Evolutionary conservation across 2,329 filamentous ascomycete species (phyloP), one percentile per base, ranked within the genome.

Genomic region (Diplodia intermedia): DNA sequence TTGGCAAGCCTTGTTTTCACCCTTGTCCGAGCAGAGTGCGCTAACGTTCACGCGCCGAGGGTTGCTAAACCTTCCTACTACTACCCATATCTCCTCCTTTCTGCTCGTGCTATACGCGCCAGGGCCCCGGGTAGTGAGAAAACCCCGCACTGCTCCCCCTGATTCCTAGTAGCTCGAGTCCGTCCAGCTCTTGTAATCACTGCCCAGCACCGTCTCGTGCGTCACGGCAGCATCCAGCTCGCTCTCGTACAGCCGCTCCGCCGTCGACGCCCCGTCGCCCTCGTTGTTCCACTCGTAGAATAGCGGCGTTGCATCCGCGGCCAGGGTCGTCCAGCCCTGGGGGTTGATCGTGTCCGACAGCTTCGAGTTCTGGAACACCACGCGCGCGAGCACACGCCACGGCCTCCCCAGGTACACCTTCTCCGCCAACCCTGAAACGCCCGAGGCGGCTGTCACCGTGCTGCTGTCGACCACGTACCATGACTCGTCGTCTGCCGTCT

Each of bases 261-360:
- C 79, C 0, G 80, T 82, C 20, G 77, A 75, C 2, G 87, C 80
- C 2, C 89, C 88, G 38, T 79, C 74, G 1, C 89, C 89, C 1
- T 82, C 82, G 76, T 90, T 90, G 23, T 72, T 77, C 73, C 85
- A 90, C 80, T 90, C 89, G 11, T 78, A 85, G 70, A 86, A 90
- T 31, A 80, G n/a, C 29, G 65, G 65, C 43, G 40, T 60, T 23
- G 65, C 65, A 4, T 33, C 33, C 9, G 53, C 54, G 76, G 1
- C 89, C 84, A 53, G 86, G 78, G 40, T 79, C 80, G 1, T 75
- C 88, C 89, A 90, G 0, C 88, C 89, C 0, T 83, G 83, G 1
- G 80, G 69, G 72, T 89, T 89, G 72, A 91, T 83, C 23, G 90
- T 86, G 29, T 79, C 77, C 9, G 80, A 81, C 76, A 91, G 79